Evolutionary conservation across 805 yeast species (phyloP).

Genomic region (Saturnispora dispora): DNA sequence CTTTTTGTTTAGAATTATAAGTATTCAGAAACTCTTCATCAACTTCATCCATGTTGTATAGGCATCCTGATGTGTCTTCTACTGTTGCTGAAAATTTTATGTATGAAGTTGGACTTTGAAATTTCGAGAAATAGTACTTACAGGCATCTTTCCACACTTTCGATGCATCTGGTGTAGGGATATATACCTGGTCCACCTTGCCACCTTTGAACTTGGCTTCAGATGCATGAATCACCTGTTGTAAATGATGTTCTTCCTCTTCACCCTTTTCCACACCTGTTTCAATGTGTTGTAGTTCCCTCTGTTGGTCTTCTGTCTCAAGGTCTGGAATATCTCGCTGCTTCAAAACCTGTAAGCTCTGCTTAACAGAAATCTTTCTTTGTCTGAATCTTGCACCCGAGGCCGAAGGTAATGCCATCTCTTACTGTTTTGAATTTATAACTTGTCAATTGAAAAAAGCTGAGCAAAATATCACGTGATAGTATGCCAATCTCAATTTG

Average conservation of each 20-base stretch:
- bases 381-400: constrained; percentile 79
- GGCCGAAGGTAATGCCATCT: constrained; percentile 29
- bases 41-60: constrained; percentile 81
- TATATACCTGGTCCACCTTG: constrained; percentile 52
- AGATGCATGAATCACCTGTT: constrained; percentile 79
- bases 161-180: constrained; percentile 96
- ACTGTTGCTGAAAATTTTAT: constrained; percentile 89
- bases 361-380: constrained; percentile 89
- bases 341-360: constrained; percentile 64
- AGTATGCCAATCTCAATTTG: too few relatives aligned
- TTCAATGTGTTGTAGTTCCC: constrained; percentile 83
- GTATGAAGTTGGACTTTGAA: constrained; percentile 66
- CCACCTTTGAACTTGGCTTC: constrained; percentile 53
- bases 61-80: constrained; percentile 86
- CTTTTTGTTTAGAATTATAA: constrained; percentile 28
- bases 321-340: constrained; percentile 75
- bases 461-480: constrained; percentile 7
- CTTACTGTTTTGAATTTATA: neutral
- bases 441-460: neutral
- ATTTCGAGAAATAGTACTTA: constrained; percentile 59
- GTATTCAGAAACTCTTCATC: constrained; percentile 61
- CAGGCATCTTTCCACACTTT: constrained; percentile 69
- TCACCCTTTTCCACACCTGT: constrained; percentile 98
- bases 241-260: constrained; percentile 93
- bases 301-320: constrained; percentile 69